phyloP scores from a whole-genome alignment of 2,329 filamentous ascomycete species.

The Scolecobasidium constrictum region DNA sequence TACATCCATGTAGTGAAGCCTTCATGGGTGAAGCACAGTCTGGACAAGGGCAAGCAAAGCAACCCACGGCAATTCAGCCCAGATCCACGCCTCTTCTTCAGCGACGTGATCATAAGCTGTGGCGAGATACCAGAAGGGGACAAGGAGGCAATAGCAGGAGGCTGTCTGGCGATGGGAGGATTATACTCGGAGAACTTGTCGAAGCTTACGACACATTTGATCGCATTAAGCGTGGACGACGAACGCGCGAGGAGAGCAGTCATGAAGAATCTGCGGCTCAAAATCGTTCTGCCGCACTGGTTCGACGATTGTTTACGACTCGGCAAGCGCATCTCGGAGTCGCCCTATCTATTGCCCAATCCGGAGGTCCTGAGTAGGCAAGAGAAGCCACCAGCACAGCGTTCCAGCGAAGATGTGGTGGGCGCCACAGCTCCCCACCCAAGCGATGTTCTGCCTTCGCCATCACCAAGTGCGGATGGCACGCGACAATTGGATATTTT shows the following conservation, averaged over 20 bases:
- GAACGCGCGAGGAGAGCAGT: slow-evolving; percentile 55
- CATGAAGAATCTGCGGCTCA: slow-evolving; percentile 57
- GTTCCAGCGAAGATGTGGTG: slow-evolving; percentile 38
- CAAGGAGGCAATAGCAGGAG: slow-evolving; percentile 84
- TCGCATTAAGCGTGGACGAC: slow-evolving; percentile 66
- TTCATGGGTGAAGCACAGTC: slow-evolving; percentile 64
- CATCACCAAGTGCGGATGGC: slow-evolving; percentile 12
- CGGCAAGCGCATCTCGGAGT: slow-evolving; percentile 80
- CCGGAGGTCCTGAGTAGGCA: slow-evolving; percentile 20
- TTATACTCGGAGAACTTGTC: slow-evolving; percentile 63
- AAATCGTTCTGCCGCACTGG: slow-evolving; percentile 91
- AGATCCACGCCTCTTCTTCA: slow-evolving; percentile 83
- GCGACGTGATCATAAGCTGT: slow-evolving; percentile 70
- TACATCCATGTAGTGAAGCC: slow-evolving; percentile 80
- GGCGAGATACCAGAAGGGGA: slow-evolving; percentile 77
- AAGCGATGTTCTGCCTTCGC: slow-evolving; percentile 21
- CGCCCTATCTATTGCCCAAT: slow-evolving; percentile 63
- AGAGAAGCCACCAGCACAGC: slow-evolving; percentile 13
- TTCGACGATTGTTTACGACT: slow-evolving; percentile 95
- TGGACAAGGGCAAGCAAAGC: slow-evolving; percentile 57
- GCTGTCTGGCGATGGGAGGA: slow-evolving; percentile 80
- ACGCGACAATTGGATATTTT: slow-evolving; percentile 49
- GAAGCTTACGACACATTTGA: slow-evolving; percentile 75
- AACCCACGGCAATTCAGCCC: slow-evolving; percentile 80
- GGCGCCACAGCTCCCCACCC: slow-evolving; percentile 52